phyloP scores from a whole-genome alignment of 2,329 filamentous ascomycete species.

The Diplocarpon rosae region DNA sequence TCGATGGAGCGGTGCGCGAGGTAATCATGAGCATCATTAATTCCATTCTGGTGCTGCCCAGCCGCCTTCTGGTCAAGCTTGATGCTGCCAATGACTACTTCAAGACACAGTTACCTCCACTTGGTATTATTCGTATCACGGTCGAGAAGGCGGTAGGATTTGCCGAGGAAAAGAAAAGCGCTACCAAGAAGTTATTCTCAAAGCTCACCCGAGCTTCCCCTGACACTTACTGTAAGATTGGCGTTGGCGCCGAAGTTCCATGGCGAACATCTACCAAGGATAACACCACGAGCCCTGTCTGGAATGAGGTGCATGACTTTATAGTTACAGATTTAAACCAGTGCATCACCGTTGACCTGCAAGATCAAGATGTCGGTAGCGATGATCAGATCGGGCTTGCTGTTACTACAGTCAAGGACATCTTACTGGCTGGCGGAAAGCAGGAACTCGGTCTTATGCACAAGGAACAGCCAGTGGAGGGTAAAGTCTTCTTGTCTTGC shows the following conservation, averaged over 20 bases:
- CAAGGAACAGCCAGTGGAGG: constrained; percentile 5
- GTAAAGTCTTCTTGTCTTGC: constrained; percentile 4
- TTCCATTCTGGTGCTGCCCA: constrained; percentile 6
- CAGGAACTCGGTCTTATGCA: constrained; percentile 7
- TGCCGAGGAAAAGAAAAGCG: constrained; percentile 3
- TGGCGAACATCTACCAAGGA: constrained; percentile 7
- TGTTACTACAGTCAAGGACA: constrained; percentile 9
- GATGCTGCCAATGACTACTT: constrained; percentile 11
- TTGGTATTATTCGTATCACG: constrained; percentile 8
- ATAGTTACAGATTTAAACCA: constrained; percentile 10
- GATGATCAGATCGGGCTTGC: constrained; percentile 9
- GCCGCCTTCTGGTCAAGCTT: constrained; percentile 8
- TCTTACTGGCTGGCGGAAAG: constrained; percentile 5
- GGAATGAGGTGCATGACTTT: constrained; percentile 10
- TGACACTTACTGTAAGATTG: constrained; percentile 6
- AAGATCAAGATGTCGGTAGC: constrained; percentile 6
- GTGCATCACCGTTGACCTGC: constrained; percentile 7
- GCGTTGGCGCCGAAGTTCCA: constrained; percentile 6
- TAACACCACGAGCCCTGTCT: constrained; percentile 7
- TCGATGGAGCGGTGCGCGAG: constrained; percentile 6
- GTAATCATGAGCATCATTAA: constrained; percentile 10
- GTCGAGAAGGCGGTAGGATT: constrained; percentile 8
- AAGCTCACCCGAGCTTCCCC: constrained; percentile 7
- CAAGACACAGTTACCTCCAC: constrained; percentile 6
- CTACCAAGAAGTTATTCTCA: constrained; percentile 6